Conservation (phyloP, 140 eudicot species). For the Bidens hawaiensis region DNA sequence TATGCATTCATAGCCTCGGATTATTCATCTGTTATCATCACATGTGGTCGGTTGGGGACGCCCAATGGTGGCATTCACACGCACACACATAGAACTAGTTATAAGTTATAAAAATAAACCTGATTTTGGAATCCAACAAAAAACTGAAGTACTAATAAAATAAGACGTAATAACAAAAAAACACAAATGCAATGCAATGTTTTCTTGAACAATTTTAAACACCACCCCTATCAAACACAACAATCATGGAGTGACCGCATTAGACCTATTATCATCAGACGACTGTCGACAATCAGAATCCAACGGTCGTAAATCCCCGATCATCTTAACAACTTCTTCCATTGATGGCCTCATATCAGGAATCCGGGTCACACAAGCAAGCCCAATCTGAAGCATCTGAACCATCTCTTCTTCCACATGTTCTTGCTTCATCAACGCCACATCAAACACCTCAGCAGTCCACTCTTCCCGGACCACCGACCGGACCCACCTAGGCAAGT, state of each 20-base stretch:
- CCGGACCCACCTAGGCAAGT: conserved; percentile 82
- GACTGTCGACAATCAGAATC: conserved; percentile 57
- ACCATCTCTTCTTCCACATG: conserved; percentile 80
- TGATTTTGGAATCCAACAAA: conserved; percentile 7
- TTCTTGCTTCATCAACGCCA: conserved; percentile 50
- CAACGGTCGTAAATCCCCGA: conserved; percentile 44
- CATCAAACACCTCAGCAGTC: conserved; percentile 85
- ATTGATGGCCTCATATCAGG: conserved; percentile 57
- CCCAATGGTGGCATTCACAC: no score
- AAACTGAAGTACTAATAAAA: conserved; percentile 7
- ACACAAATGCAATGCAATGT: conserved; percentile 13
- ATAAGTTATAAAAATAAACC: conserved; percentile 4
- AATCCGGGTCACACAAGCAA: conserved; percentile 54
- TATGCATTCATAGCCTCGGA: no score
- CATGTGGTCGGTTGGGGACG: no score
- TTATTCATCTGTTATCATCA: no score
- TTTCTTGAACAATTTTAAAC: conserved; percentile 14
- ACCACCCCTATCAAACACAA: conserved; percentile 2
- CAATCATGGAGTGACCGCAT: conserved; percentile 59
- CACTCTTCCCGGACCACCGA: conserved; percentile 87
- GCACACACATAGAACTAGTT: not conserved
- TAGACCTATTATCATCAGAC: conserved; percentile 57
- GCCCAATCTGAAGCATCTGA: conserved; percentile 83
- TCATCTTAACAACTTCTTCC: conserved; percentile 77
- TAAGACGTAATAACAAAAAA: no score